Evolutionary conservation across 2,329 filamentous ascomycete genomes (phyloP).

Genomic region (Colletotrichum filicis): DNA sequence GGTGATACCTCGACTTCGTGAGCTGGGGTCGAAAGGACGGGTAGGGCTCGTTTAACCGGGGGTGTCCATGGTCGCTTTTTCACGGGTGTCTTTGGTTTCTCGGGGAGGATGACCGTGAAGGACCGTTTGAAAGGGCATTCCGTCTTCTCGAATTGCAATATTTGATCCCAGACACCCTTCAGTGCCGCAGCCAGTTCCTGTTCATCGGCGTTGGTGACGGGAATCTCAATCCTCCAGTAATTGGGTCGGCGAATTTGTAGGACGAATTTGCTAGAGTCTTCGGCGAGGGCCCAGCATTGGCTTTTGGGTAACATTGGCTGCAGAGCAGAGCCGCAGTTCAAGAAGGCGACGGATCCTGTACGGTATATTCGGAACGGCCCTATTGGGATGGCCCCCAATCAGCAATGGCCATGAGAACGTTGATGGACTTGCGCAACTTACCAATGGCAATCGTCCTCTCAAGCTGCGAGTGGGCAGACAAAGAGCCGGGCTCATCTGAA

Average conservation of each 20-base stretch:
- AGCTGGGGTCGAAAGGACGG: conserved; percentile 47
- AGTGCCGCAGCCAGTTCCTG: conserved; percentile 72
- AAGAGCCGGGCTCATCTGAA: conserved; percentile 66
- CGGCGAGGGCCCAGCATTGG: conserved; percentile 94
- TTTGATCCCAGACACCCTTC: conserved; percentile 74
- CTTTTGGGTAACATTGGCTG: conserved; percentile 90
- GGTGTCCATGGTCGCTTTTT: conserved; percentile 75
- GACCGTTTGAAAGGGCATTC: conserved; percentile 84
- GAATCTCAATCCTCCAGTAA: conserved; percentile 92
- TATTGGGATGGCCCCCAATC: conserved; percentile 41
- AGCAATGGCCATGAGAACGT: not conserved
- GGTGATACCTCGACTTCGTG: conserved; percentile 46
- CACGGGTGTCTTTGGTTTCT: conserved; percentile 71
- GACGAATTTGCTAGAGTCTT: conserved; percentile 83
- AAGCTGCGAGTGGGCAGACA: conserved; percentile 79
- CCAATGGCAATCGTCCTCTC: conserved; percentile 85
- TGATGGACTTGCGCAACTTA: conserved; percentile 50
- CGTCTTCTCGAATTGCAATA: conserved; percentile 89
- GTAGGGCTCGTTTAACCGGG: conserved; percentile 51
- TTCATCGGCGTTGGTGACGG: conserved; percentile 72
- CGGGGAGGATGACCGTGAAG: conserved; percentile 80
- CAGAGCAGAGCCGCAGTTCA: conserved; percentile 85
- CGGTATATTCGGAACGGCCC: conserved; percentile 87
- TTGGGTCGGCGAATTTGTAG: conserved; percentile 84
- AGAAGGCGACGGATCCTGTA: conserved; percentile 86